A percentile compares a stretch with the other conserved stretches of the same genome.
Evolutionary conservation across 495 filamentous ascomycete species (phyloP).

Genomic region (Letharia lupina): DNA sequence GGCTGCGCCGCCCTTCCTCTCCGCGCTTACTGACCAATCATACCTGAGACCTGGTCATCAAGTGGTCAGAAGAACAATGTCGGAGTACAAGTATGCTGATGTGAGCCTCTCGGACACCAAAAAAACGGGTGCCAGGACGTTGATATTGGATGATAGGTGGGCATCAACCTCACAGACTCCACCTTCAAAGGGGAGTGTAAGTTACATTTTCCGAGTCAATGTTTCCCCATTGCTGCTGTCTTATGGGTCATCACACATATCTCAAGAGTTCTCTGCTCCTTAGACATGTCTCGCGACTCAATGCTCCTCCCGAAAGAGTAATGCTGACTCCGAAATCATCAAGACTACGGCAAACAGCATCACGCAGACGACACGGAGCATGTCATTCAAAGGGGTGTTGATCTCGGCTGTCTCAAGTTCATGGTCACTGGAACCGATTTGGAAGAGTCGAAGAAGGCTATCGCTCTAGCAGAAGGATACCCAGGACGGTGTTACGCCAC

Average conservation of each 20-base stretch:
- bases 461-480: conserved; percentile 63
- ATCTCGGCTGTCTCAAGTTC: conserved; percentile 75
- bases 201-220: too few species aligned
- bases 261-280: too few species aligned
- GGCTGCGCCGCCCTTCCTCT: not conserved
- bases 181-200: conserved; percentile 65
- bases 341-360: conserved; percentile 64
- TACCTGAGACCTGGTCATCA: not conserved
- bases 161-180: conserved; percentile 88
- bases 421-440: conserved; percentile 93
- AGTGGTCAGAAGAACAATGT: not conserved
- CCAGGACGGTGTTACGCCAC: conserved; percentile 78
- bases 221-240: too few species aligned
- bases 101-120: conserved; percentile 33
- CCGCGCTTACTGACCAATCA: not conserved
- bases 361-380: conserved; percentile 72
- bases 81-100: conserved; percentile 45
- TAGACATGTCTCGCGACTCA: too few species aligned
- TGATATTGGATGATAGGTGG: conserved; percentile 44
- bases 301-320: too few species aligned
- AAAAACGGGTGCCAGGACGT: not conserved
- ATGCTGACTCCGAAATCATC: too few species aligned
- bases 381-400: conserved; percentile 65
- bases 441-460: conserved; percentile 61
- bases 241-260: too few species aligned